Evolutionary conservation across 164 flowering plant genomes (phyloP), one percentile per base, ranked within the genome.

Genomic region (Liquidambar formosana): DNA sequence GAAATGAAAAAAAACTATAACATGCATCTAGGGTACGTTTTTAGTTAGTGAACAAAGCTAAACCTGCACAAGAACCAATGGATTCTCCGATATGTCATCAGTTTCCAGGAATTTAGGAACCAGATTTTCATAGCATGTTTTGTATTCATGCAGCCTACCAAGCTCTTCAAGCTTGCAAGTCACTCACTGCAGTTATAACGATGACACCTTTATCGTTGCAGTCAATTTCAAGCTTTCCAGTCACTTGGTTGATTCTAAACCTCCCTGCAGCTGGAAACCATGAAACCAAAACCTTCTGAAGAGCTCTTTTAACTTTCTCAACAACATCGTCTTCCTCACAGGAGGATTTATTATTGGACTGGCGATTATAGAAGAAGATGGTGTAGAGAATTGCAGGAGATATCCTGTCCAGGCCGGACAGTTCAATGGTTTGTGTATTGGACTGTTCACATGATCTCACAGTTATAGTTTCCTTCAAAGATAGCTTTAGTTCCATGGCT

Each of bases 221-320:
- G 62, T 76, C 76, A 38, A 76, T 72, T 65, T 76, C 76, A 3
- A 76, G 75, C 73, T 76, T 76, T 47, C 76, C 70, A 5, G 75
- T 63, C 21, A 0, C 63, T 25, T 72, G 63, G 16, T 72, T 72
- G 47, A 76, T 63, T 56, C 70, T 68, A 26, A 76, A 61, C 57
- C 79, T 76, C 26, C 79, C 79, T 21, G 76, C 75, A 63, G 73
- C 79, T 48, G 79, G 75, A 45, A 46, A 72, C 79, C 79, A 76
- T 49, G 76, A 25, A 76, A 68, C 66, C 44, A 76, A 33, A 16
- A 72, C 70, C 66, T 65, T 64, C 61, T 68, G 66, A 10, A 76
- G 73, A 58, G 73, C 66, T 45, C 51, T 64, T 26, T 68, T 64
- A 5, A 53, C 63, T 63, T 67, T 76, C 67, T 64, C 61, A 33